These are phyloP conservation scores for Flaveria ramosissima DNA, from an alignment of 129 eudicot genomes.

Conservation along the genomic window DNA sequence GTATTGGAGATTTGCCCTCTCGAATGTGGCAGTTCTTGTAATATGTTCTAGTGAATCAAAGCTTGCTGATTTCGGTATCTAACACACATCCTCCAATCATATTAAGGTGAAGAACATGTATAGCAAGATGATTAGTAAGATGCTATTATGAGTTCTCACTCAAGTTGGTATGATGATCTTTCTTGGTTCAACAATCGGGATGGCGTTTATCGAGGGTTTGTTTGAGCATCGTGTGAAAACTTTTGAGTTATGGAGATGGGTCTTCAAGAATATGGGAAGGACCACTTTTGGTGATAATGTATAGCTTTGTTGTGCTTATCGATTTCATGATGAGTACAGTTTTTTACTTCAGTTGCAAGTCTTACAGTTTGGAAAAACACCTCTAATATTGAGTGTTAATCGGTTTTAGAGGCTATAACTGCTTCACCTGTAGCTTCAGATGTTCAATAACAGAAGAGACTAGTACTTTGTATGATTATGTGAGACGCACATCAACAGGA, in stretches of 20 bases:
- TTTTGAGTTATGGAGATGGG: slow-evolving; percentile 71
- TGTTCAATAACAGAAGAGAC: slow-evolving; percentile 25
- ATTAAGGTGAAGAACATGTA: no score
- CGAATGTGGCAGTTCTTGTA: no score
- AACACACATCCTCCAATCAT: no score
- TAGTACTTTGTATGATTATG: slow-evolving; percentile 22
- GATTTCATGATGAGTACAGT: slow-evolving; percentile 93
- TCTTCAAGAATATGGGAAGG: slow-evolving; percentile 99
- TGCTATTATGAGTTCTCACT: slow-evolving; percentile 24
- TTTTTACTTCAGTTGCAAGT: slow-evolving; percentile 92
- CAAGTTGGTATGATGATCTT: slow-evolving; percentile 93
- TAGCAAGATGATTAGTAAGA: no score
- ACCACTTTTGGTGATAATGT: slow-evolving; percentile 87
- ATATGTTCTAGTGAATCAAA: no score
- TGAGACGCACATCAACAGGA: not conserved
- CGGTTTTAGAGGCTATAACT: slow-evolving; percentile 74
- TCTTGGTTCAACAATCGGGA: slow-evolving; percentile 80
- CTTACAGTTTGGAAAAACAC: slow-evolving; percentile 71
- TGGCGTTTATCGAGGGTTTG: slow-evolving; percentile 81
- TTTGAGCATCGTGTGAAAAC: slow-evolving; percentile 60
- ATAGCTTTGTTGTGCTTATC: slow-evolving; percentile 80
- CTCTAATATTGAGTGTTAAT: slow-evolving; percentile 52
- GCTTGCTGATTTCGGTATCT: no score
- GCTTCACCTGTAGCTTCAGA: slow-evolving; percentile 37
- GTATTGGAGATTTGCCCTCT: no score